Conservation (phyloP, 106 monocot genomes). For the Acanthochlamys bracteata region DNA sequence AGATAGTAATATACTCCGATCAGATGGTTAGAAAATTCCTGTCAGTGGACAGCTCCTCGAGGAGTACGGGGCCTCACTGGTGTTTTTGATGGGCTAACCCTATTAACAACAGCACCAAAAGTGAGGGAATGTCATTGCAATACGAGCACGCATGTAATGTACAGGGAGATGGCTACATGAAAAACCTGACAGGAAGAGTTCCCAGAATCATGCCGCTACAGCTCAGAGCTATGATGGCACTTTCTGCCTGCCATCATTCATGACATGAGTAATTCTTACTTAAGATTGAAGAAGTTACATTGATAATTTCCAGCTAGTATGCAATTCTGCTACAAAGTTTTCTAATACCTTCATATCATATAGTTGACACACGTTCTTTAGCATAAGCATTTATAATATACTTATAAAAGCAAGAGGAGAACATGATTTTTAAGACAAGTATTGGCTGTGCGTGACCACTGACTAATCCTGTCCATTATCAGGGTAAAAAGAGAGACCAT, state of each 20-base stretch:
- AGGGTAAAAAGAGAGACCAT: too few species aligned
- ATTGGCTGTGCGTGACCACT: too few species aligned
- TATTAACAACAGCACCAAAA: conserved; percentile 7
- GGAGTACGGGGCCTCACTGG: conserved; percentile 41
- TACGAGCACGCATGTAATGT: not conserved
- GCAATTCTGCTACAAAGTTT: too few species aligned
- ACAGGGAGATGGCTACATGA: not conserved
- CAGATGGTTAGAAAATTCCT: not conserved
- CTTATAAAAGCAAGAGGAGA: too few species aligned
- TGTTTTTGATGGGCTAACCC: conserved; percentile 74
- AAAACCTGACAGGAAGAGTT: conserved; percentile 52
- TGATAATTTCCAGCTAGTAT: too few species aligned
- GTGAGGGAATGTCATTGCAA: not conserved
- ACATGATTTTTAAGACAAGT: too few species aligned
- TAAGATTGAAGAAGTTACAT: too few species aligned
- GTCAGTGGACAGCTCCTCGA: conserved; percentile 14
- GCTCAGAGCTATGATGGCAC: conserved; percentile 48
- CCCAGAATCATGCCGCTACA: conserved; percentile 51
- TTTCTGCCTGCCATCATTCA: conserved; percentile 27
- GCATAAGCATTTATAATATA: too few species aligned
- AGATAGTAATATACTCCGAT: not conserved
- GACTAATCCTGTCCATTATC: too few species aligned
- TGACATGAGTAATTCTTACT: too few species aligned
- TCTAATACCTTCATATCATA: too few species aligned
- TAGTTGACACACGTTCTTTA: too few species aligned